A percentile compares a stretch with the other conserved stretches of the same genome.
These are phyloP conservation scores for Hypomontagnella monticulosa DNA, from an alignment of 495 filamentous ascomycete genomes.

Conservation along the genomic window DNA sequence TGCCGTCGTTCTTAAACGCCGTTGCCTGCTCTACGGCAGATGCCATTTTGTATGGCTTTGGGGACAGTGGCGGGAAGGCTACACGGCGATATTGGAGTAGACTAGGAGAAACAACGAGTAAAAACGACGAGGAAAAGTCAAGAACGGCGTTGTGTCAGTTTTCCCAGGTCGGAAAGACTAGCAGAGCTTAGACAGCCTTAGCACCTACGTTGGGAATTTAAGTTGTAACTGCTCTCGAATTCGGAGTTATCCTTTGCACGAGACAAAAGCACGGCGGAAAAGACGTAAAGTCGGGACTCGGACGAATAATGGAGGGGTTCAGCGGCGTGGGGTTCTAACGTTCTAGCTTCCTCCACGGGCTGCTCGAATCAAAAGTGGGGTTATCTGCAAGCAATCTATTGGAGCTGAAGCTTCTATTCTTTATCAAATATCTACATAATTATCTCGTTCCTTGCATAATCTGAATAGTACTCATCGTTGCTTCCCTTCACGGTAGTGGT, in stretches of 20 bases:
- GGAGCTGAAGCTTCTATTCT: background rate
- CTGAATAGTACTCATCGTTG: background rate
- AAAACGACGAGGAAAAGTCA: no score
- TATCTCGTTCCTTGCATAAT: conserved; percentile 31
- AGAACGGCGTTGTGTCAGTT: background rate
- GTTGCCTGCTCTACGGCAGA: conserved; percentile 69
- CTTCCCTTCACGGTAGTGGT: background rate
- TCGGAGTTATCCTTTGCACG: background rate
- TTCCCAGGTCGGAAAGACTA: conserved; percentile 1
- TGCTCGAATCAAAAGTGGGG: conserved; percentile 22
- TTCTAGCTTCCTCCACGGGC: conserved; percentile 13
- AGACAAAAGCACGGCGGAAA: background rate
- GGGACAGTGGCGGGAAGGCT: conserved; percentile 11
- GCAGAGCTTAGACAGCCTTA: background rate
- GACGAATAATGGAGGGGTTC: conserved; percentile 28
- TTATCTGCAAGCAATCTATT: conserved; percentile 6
- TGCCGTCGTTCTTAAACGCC: conserved; percentile 90
- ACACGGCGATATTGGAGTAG: background rate
- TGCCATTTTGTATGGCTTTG: conserved; percentile 26
- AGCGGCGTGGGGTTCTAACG: conserved; percentile 27
- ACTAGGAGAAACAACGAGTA: background rate
- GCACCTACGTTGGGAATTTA: background rate
- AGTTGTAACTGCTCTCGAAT: conserved; percentile 13
- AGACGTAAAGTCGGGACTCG: conserved; percentile 33
- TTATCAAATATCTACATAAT: conserved; percentile 8